phyloP scores from a whole-genome alignment of 2,329 filamentous ascomycete genomes.

The Ophiosphaerella narmari region DNA sequence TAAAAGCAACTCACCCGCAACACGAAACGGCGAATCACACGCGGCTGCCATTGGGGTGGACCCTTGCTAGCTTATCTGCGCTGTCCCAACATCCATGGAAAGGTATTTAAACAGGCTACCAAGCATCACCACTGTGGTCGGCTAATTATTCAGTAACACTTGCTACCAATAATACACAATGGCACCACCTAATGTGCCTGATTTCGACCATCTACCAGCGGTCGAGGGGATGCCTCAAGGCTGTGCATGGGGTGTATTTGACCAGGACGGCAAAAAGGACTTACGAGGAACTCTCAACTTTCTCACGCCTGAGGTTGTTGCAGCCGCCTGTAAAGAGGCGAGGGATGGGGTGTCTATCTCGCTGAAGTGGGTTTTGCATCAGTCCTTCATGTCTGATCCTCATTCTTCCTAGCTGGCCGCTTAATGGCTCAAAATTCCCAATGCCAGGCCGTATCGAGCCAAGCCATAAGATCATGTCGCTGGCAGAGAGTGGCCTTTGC shows the following conservation, averaged over 20 bases:
- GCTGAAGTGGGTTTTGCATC: conserved; percentile 11
- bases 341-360: conserved; percentile 16
- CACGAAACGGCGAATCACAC: too few species aligned
- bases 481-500: conserved; percentile 13
- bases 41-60: too few species aligned
- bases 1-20: too few species aligned
- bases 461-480: conserved; percentile 30
- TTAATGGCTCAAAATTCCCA: conserved; percentile 19
- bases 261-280: conserved; percentile 52
- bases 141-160: too few species aligned
- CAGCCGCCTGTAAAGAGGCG: conserved; percentile 47
- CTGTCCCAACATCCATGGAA: too few species aligned
- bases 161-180: neutral
- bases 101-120: too few species aligned
- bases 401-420: conserved; percentile 11
- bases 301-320: conserved; percentile 51
- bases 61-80: too few species aligned
- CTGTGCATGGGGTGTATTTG: conserved; percentile 58
- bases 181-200: neutral
- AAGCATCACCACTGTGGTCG: too few species aligned
- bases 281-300: conserved; percentile 59
- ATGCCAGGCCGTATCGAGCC: conserved; percentile 32
- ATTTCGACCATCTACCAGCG: conserved; percentile 9
- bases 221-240: conserved; percentile 19
- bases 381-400: neutral